A percentile compares a stretch with the other conserved stretches of the same genome.
These are phyloP conservation scores for Phytophthora sansomeana DNA, from an alignment of 352 stramenopile species.

Conservation along the genomic window DNA sequence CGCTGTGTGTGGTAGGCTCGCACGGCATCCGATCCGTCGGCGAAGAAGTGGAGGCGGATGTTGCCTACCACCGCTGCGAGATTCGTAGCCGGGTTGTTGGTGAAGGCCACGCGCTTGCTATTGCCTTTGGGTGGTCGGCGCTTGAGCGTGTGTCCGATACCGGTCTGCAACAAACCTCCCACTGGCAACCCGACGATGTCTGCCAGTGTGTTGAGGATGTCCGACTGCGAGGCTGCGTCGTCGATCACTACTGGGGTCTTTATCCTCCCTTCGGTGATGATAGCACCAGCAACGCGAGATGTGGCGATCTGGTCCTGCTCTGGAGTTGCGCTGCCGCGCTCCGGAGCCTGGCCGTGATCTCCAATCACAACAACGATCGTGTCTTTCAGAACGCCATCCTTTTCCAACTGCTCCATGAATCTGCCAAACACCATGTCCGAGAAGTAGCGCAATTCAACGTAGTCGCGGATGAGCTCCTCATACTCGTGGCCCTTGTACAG, in stretches of 20 bases:
- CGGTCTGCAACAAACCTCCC: constrained; percentile 60
- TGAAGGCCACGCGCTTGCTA: constrained; percentile 49
- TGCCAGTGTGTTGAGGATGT: constrained; percentile 71
- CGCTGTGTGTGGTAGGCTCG: constrained; percentile 56
- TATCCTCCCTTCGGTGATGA: constrained; percentile 69
- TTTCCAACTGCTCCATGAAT: constrained; percentile 67
- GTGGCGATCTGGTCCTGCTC: constrained; percentile 59
- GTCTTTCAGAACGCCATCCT: constrained; percentile 63
- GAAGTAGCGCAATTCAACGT: constrained; percentile 75
- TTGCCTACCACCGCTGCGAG: constrained; percentile 61
- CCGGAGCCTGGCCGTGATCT: constrained; percentile 71
- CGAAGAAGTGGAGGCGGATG: constrained; percentile 64
- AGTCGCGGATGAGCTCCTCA: constrained; percentile 58
- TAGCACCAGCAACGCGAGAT: constrained; percentile 52
- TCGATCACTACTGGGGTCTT: constrained; percentile 49
- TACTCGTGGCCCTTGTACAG: constrained; percentile 57
- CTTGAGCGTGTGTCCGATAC: constrained; percentile 69
- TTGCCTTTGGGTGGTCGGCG: constrained; percentile 41
- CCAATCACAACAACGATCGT: constrained; percentile 71
- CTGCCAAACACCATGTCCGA: constrained; percentile 61
- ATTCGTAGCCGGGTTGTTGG: constrained; percentile 66
- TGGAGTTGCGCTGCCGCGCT: constrained; percentile 51
- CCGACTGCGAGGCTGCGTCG: constrained; percentile 55
- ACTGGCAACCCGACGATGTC: constrained; percentile 68
- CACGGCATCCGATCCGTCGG: constrained; percentile 55